These are phyloP conservation scores for Cyberlindnera mycetangii DNA, from an alignment of 805 yeast genomes.

Conservation along the genomic window DNA sequence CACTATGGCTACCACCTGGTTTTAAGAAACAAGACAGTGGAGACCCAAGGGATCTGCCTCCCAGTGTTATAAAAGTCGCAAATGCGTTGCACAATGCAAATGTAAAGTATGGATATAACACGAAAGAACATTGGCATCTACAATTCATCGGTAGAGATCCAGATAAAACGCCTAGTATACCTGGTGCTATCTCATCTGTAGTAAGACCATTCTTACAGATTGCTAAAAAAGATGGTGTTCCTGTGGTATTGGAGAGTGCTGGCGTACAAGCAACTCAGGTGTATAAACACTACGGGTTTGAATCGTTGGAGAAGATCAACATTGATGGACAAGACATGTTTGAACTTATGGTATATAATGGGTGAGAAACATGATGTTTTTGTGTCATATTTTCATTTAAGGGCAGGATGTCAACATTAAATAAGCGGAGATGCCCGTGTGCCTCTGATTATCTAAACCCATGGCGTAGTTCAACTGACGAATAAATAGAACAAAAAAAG, in stretches of 20 bases:
- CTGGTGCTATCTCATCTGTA: neutral
- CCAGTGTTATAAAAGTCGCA: neutral
- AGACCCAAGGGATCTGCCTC: neutral
- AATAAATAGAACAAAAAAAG: too few relatives aligned
- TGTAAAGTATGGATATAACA: neutral
- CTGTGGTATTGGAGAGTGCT: constrained; percentile 15
- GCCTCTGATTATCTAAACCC: too few relatives aligned
- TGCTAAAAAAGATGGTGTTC: neutral
- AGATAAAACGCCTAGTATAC: neutral
- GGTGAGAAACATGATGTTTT: too few relatives aligned
- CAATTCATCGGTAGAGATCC: neutral
- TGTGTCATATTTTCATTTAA: too few relatives aligned
- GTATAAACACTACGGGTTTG: constrained; percentile 16
- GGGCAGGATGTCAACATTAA: too few relatives aligned
- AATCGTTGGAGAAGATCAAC: neutral
- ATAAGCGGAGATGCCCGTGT: too few relatives aligned
- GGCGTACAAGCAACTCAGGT: constrained; percentile 7
- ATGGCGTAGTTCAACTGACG: too few relatives aligned
- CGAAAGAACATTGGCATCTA: neutral
- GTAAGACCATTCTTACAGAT: neutral
- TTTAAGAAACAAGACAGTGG: neutral
- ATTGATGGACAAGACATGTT: neutral
- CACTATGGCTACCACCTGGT: neutral
- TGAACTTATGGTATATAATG: neutral
- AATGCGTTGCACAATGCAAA: too few relatives aligned